Percentiles rank a stretch among this genome's conserved stretches.
These are phyloP conservation scores for Tolypocladium guangdongense DNA, from an alignment of 2,329 filamentous ascomycete genomes.

Conservation along the genomic window DNA sequence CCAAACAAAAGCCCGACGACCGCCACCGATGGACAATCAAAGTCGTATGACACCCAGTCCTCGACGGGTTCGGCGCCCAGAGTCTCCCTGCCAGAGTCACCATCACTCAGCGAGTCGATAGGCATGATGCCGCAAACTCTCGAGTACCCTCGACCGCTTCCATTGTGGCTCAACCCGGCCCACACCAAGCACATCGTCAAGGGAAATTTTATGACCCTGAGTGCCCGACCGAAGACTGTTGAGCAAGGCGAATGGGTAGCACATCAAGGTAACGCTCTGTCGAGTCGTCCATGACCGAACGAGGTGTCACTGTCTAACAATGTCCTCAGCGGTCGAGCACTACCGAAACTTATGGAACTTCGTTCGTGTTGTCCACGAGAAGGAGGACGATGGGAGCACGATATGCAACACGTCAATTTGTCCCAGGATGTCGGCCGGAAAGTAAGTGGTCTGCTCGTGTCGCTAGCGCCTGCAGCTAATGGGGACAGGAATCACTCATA, in stretches of 20 bases:
- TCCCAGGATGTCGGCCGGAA: conserved; percentile 86
- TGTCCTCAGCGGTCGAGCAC: conserved; percentile 71
- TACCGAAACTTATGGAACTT: conserved; percentile 83
- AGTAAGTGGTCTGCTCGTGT: conserved; percentile 47
- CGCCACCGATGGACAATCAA: conserved; percentile 26
- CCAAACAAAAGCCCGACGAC: conserved; percentile 32
- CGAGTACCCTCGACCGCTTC: conserved; percentile 57
- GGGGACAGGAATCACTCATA: conserved; percentile 19
- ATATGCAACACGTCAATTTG: conserved; percentile 80
- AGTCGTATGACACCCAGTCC: conserved; percentile 40
- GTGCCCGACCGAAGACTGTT: conserved; percentile 83
- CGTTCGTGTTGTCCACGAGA: conserved; percentile 77
- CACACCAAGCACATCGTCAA: conserved; percentile 84
- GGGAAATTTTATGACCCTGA: conserved; percentile 94
- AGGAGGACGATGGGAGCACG: conserved; percentile 63
- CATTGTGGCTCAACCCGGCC: conserved; percentile 63
- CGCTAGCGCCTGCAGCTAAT: neutral
- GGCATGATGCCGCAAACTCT: conserved; percentile 48
- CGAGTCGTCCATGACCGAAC: neutral
- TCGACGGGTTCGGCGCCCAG: conserved; percentile 43
- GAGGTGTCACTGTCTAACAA: neutral
- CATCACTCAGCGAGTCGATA: conserved; percentile 54
- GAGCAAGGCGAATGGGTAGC: conserved; percentile 94
- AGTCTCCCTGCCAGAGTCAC: conserved; percentile 50
- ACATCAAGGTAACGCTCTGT: conserved; percentile 63